These are phyloP conservation scores for Aureobasidium namibiae DNA, from an alignment of 2,329 filamentous ascomycete genomes.

Conservation along the genomic window DNA sequence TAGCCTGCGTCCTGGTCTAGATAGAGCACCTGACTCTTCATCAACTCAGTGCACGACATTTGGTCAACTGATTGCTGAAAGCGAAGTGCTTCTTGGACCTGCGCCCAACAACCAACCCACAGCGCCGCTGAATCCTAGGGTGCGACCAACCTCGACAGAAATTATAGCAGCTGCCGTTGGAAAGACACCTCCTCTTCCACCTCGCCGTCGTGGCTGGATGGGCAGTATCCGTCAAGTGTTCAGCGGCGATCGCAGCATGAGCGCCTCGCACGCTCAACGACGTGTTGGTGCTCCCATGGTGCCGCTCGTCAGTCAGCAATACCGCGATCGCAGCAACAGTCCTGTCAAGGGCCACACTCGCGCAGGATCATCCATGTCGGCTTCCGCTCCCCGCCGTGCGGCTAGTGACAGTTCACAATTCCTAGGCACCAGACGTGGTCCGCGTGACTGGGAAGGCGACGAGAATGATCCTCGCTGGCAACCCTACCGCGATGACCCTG, in stretches of 20 bases:
- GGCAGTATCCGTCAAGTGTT: conserved; percentile 24
- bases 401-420: conserved; percentile 36
- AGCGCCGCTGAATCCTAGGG: background rate
- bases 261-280: conserved; percentile 11
- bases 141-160: background rate
- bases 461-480: conserved; percentile 18
- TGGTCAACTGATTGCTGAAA: conserved; percentile 6
- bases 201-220: conserved; percentile 20
- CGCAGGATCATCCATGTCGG: background rate
- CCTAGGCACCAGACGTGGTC: conserved; percentile 33
- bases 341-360: background rate
- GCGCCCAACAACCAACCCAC: background rate
- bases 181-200: background rate
- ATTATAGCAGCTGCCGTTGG: conserved; percentile 5
- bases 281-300: conserved; percentile 17
- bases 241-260: conserved; percentile 24
- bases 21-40: conserved; percentile 2
- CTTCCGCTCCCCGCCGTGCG: conserved; percentile 30
- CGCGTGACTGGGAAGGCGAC: conserved; percentile 28
- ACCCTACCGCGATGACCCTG: conserved; percentile 26
- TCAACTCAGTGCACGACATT: conserved; percentile 7
- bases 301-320: conserved; percentile 10
- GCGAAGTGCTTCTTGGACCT: conserved; percentile 2
- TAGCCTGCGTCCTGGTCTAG: background rate
- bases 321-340: conserved; percentile 14